Base-by-base conservation (phyloP, 495 filamentous ascomycete genomes). In the Neurospora sp. region DNA sequence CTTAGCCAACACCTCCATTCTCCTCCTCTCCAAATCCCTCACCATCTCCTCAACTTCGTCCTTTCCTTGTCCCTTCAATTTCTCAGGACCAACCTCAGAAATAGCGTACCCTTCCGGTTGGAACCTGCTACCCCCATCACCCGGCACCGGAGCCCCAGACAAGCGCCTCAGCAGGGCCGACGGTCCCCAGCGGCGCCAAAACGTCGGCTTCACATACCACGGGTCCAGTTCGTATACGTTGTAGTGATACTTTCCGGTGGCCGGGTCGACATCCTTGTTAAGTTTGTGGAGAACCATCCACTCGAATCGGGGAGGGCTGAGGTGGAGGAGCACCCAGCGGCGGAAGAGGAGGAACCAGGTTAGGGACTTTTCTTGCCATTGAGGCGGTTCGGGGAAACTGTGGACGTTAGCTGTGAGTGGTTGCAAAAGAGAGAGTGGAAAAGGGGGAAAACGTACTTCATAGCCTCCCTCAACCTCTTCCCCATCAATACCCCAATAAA, bases 401-500 rank as follows among this genome's bases (percentile, higher is more conserved):
- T 31, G 31, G 2, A 31, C 31, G 31, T 31, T 31, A 31, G 31
- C 31, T 3, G 31, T 31, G 27, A 31, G 27, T 31, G 27, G 27
- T 31, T 31, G 27, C 27, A 31, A 31, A 31, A 31, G 27, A 31
- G 27, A 31, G 27, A 31, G 27, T 31, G 27, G 27, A 31, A 31
- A 31, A 31, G 37, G 9, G 20, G 18, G 69, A 48, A 12, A 41
- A 79, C 85, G 78, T 80, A 90, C 88, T 86, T 75, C 89, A 92
- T 91, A 2, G 90, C 87, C 59, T 74, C 84, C 27, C 90, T 80
- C 70, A 92, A 75, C 39, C 86, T 81, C 39, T 87, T 84, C 73
- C 89, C 88, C 85, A 92, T 89, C 76, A 91, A 79, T 42, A 83
- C 84, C 39, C 82, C 84, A 4, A 90, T 85, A 62, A 88, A 77